Evolutionary conservation across 2,329 filamentous ascomycete genomes (phyloP), one percentile per base, ranked within the genome.

Genomic region (Chrysoporthe austroafricana): DNA sequence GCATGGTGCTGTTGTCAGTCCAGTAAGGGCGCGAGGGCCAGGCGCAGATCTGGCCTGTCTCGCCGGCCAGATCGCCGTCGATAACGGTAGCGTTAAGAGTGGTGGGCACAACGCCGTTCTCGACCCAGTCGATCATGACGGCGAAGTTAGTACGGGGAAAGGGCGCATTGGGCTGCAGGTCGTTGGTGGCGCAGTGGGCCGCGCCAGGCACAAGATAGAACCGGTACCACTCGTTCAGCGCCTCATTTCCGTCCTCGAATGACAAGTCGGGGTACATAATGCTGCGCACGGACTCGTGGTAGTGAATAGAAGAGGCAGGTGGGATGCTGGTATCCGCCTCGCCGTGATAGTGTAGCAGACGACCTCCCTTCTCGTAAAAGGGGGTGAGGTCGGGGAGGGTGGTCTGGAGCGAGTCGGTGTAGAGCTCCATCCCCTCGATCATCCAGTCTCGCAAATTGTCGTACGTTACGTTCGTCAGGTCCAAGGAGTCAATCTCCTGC

Each of bases 171-270:
- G 44, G 50, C 39, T 44, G 39, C 39, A 58, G 54, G 32, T 34
- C 26, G 32, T 58, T 58, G 16, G 36, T 36, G 14, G 54, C 54
- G 70, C 83, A 85, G 71, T 84, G 82, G 0, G 68, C 73, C 80
- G 83, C 83, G 0, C 81, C 82, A 7, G 80, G 79, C 48, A 84
- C 78, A 7, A 76, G 75, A 73, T 84, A 84, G 71, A 83, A 79
- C 5, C 74, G 71, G 76, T 82, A 87, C 73, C 83, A 81, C 26
- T 82, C 79, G 5, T 81, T 82, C 50, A 82, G 79, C 13, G 71
- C 62, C 14, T 32, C 52, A 8, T 18, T 21, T 6, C 56, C 44
- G 4, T 36, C 26, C 56, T 75, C 63, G 61, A 76, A 77, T 62
- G 73, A 75, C 52, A 73, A 58, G 6, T 69, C 73, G 6, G 75